Conservation (phyloP, 2,329 filamentous ascomycete genomes). For the Trichoderma sp. region DNA sequence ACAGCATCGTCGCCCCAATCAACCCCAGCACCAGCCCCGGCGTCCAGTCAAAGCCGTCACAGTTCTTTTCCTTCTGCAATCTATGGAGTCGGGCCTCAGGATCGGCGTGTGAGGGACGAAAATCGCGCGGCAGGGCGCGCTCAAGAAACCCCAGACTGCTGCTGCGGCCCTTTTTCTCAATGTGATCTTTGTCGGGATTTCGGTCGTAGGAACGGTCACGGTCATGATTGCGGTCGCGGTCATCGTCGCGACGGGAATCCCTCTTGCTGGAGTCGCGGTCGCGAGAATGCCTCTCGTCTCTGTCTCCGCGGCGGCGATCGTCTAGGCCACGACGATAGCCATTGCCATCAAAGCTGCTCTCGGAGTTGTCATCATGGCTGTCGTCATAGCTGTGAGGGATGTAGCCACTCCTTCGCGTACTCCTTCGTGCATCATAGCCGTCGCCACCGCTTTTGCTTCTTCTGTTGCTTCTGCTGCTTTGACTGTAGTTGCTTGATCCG, state of each 20-base stretch:
- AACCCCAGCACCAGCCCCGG: constrained; percentile 21
- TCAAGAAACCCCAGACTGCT: neutral
- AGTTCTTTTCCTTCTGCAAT: constrained; percentile 22
- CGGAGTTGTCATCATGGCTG: neutral
- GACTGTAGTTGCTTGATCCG: neutral
- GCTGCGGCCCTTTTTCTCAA: neutral
- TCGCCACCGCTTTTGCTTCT: neutral
- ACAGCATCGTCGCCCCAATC: constrained; percentile 23
- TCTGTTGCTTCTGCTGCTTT: neutral
- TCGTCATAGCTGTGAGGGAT: too few relatives aligned
- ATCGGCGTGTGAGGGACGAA: constrained; percentile 18
- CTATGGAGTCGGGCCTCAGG: constrained; percentile 9
- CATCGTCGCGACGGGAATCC: neutral
- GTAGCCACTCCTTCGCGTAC: neutral
- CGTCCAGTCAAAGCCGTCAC: constrained; percentile 24
- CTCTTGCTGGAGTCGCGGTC: neutral
- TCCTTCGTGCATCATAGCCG: neutral
- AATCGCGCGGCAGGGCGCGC: neutral
- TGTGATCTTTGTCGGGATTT: neutral
- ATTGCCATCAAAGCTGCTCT: neutral
- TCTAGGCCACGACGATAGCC: neutral
- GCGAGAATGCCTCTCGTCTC: neutral
- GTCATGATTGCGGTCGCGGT: neutral
- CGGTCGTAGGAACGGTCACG: neutral
- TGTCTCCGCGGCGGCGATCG: neutral